Evolutionary conservation across 345 rosid species (phyloP).

Genomic region (Brassica cretica): DNA sequence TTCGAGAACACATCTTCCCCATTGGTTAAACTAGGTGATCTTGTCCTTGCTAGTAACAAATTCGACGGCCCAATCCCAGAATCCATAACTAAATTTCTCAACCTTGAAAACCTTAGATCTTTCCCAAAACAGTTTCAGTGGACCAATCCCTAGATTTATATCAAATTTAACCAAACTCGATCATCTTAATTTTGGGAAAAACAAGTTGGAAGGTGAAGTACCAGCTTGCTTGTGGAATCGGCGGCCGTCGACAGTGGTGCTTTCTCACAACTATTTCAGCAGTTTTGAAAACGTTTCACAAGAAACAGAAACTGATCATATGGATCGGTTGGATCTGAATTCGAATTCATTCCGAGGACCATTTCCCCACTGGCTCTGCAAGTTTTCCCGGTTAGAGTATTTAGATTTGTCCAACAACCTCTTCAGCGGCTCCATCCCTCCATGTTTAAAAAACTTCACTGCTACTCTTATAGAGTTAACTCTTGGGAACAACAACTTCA

Average conservation of each 20-base stretch:
- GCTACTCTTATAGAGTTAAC: background rate
- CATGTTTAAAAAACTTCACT: constrained; percentile 14
- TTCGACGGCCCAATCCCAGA: constrained; percentile 12
- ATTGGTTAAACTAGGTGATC: background rate
- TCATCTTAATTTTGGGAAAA: background rate
- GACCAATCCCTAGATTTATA: background rate
- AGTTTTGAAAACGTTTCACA: background rate
- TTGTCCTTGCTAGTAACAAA: background rate
- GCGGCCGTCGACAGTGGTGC: too few relatives aligned
- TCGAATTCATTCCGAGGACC: background rate
- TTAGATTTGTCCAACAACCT: constrained; percentile 49
- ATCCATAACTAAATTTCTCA: background rate
- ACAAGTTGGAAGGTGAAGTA: constrained; percentile 5
- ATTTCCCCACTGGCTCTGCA: constrained; percentile 44
- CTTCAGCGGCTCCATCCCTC: constrained; percentile 40
- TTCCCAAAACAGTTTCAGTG: background rate
- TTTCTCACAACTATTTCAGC: constrained; percentile 2
- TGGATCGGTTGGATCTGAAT: background rate
- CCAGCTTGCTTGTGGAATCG: background rate
- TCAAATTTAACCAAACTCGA: background rate
- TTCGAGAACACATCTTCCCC: background rate
- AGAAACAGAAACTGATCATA: background rate
- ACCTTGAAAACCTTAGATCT: accelerated
- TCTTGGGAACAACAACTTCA: background rate
- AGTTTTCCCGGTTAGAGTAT: background rate